phyloP scores from a whole-genome alignment of 768 basidiomycete genomes.

The Calocera viscosa region DNA sequence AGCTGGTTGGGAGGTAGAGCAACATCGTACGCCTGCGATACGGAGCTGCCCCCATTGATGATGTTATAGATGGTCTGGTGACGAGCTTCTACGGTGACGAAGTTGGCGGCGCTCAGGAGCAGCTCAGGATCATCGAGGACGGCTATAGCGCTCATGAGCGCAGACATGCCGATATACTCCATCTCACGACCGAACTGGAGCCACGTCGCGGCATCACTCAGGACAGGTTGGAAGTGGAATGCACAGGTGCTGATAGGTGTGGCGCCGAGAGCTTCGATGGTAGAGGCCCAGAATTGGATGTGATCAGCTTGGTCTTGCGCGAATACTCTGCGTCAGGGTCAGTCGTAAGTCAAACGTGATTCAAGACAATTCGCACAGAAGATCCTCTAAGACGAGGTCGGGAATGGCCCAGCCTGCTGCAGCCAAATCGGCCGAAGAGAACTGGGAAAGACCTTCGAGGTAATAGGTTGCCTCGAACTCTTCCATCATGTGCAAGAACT shows the following conservation, averaged over 20 bases:
- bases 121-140: constrained; percentile 49
- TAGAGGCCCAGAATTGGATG: constrained; percentile 20
- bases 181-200: constrained; percentile 57
- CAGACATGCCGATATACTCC: constrained; percentile 62
- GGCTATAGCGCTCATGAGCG: constrained; percentile 62
- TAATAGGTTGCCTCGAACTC: constrained; percentile 63
- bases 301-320: constrained; percentile 52
- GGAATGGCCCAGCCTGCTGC: constrained; percentile 50
- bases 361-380: constrained; percentile 26
- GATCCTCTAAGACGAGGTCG: constrained; percentile 46
- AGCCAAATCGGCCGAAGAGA: constrained; percentile 49
- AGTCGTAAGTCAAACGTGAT: neutral
- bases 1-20: constrained; percentile 57
- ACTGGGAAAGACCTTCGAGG: constrained; percentile 48
- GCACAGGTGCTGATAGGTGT: constrained; percentile 44
- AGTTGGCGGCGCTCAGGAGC: constrained; percentile 54
- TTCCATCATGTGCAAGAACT: constrained; percentile 65
- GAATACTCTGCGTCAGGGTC: constrained; percentile 30
- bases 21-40: constrained; percentile 62
- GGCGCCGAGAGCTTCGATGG: constrained; percentile 43
- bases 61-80: constrained; percentile 70
- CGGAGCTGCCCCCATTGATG: constrained; percentile 40
- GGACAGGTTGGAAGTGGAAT: constrained; percentile 53
- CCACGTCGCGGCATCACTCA: constrained; percentile 59
- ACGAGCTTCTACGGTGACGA: constrained; percentile 70